Evolutionary conservation across 495 filamentous ascomycete genomes (phyloP), one percentile per base, ranked within the genome.

Genomic region (Ascodesmis nigricans): DNA sequence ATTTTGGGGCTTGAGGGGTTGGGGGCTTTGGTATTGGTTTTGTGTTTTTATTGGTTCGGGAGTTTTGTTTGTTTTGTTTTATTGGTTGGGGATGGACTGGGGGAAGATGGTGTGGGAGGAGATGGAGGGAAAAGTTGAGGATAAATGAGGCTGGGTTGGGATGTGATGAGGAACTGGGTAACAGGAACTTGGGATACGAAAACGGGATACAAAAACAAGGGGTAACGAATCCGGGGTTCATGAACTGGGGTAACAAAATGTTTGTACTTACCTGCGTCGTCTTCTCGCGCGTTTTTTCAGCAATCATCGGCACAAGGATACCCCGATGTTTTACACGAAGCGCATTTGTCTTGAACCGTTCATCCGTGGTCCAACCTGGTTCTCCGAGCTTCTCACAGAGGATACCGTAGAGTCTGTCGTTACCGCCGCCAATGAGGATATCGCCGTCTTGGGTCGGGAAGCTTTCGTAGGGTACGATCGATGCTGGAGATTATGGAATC

Each of bases 381-480:
- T 69, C 68, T 2, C 72, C 73, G 5, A 97, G 60, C 13, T 65
- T 68, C 41, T 80, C 69, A 50, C 78, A 91, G 14, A 97, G 57
- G 6, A 92, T 70, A 4, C 78, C 78, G 42, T 84, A 97, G 2
- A 97, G 65, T 1, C 71, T 66, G 52, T 95, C 87, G 47, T 97
- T 97, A 1, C 87, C 87, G 7, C 84, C 90, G 4, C 90, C 87
- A 23, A 97, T 66, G 27, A 97, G 63, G 22, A 97, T 71, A 42
- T 90, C 78, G 15, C 87, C 87, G 44, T 97, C 90, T 18, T 63
- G 61, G n/a, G 90, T 97, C 44, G 77, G 72, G 61, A 92, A 97
- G 10, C 77, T 74, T 44, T 73, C 67, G 51, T 97, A 97, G 0
- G 87, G 87, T 0, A 97, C 87, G 55, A 97, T 93, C 0, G 81